These are phyloP conservation scores for Spathaspora sp. DNA, from an alignment of 1,139 yeast genomes.

Conservation along the genomic window DNA sequence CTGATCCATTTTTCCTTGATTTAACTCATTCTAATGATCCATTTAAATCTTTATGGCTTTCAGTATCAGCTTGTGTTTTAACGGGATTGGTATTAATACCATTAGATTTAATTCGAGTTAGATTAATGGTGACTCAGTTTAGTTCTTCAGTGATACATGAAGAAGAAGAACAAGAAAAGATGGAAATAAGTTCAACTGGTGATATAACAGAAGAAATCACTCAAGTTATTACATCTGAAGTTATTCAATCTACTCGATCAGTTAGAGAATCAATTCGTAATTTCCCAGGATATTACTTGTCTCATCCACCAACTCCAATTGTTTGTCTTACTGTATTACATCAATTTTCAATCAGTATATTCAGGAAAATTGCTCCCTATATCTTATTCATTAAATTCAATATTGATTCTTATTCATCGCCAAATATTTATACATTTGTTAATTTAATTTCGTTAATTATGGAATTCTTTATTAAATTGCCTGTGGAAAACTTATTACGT, in stretches of 20 bases:
- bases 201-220: conserved; percentile 5
- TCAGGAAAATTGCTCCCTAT: conserved; percentile 73
- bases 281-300: conserved; percentile 39
- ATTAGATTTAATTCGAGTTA: conserved; percentile 74
- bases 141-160: conserved; percentile 17
- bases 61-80: conserved; percentile 68
- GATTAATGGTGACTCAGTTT: conserved; percentile 65
- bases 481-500: conserved; percentile 81
- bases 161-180: conserved; percentile 6
- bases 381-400: conserved; percentile 63
- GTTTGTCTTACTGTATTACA: conserved; percentile 59
- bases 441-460: conserved; percentile 58
- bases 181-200: neutral
- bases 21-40: conserved; percentile 82
- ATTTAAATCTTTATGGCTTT: conserved; percentile 60
- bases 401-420: conserved; percentile 67
- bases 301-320: conserved; percentile 55
- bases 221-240: conserved; percentile 7
- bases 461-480: conserved; percentile 76
- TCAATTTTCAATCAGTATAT: conserved; percentile 59
- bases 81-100: conserved; percentile 83
- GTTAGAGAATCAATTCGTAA: conserved; percentile 39
- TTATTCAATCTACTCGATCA: conserved; percentile 27
- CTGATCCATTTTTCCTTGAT: conserved; percentile 87
- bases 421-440: conserved; percentile 52